Percentiles rank a stretch among this genome's conserved stretches.
Evolutionary conservation across 768 basidiomycete genomes (phyloP).

Genomic region (Botryobasidium botryosum): DNA sequence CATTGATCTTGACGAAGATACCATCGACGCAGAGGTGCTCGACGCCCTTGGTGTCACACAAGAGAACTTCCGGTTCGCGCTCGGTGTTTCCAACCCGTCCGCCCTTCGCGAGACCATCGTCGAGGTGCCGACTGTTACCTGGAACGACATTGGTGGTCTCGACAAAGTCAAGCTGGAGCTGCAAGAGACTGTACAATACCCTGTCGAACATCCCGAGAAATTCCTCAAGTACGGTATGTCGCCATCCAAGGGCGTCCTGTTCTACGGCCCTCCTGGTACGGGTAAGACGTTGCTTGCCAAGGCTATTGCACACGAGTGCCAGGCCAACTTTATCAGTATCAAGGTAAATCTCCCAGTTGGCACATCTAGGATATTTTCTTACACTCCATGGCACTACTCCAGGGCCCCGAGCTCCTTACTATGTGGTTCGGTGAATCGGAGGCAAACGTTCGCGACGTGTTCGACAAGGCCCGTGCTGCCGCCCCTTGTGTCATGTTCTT

Average conservation of each 20-base stretch:
- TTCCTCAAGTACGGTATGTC: constrained; percentile 99
- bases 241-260: constrained; percentile 96
- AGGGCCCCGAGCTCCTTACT: constrained; percentile 92
- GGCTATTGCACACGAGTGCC: constrained; percentile 98
- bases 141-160: constrained; percentile 99
- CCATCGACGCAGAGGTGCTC: constrained; percentile 97
- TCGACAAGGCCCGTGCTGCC: constrained; percentile 98
- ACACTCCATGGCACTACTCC: constrained; percentile 3
- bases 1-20: constrained; percentile 91
- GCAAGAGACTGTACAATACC: constrained; percentile 99
- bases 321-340: constrained; percentile 99
- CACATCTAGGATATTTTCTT: not conserved
- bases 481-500: constrained; percentile 99
- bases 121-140: constrained; percentile 95
- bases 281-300: constrained; percentile 99
- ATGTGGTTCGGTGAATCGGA: constrained; percentile 99
- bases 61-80: constrained; percentile 99
- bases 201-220: constrained; percentile 99
- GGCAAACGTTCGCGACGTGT: constrained; percentile 97
- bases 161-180: constrained; percentile 99
- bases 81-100: constrained; percentile 93
- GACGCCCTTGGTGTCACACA: constrained; percentile 98
- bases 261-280: constrained; percentile 99
- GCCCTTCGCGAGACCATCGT: constrained; percentile 98
- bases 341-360: constrained; percentile 35